Conservation (phyloP, 345 rosid genomes). For the Aegle marmelos region DNA sequence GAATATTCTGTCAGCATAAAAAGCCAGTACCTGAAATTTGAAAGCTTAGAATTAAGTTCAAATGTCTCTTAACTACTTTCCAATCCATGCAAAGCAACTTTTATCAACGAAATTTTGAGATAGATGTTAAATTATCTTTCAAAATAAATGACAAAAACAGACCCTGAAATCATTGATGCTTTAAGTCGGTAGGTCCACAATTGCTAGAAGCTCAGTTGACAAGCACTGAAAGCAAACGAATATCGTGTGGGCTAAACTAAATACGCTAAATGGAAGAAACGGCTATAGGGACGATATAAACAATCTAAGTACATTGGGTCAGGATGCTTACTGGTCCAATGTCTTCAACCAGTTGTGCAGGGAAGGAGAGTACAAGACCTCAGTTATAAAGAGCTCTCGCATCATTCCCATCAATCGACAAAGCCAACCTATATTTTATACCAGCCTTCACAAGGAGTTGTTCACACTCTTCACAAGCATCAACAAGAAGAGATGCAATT, state of each 20-base stretch:
- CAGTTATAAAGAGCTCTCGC: slow-evolving; percentile 65
- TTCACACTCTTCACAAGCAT: slow-evolving; percentile 65
- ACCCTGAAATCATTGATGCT: background rate
- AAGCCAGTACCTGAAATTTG: slow-evolving; percentile 58
- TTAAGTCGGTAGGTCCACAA: background rate
- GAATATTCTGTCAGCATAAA: slow-evolving; percentile 71
- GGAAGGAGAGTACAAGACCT: slow-evolving; percentile 76
- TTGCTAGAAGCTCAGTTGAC: background rate
- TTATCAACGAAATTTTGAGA: background rate
- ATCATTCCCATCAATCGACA: slow-evolving; percentile 64
- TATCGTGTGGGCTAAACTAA: slow-evolving; percentile 2
- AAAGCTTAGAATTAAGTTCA: background rate
- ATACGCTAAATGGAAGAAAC: background rate
- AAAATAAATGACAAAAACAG: background rate
- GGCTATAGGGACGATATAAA: slow-evolving; percentile 2
- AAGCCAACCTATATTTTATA: slow-evolving; percentile 53
- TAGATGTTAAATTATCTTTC: background rate
- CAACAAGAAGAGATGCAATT: slow-evolving; percentile 43
- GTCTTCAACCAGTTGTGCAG: slow-evolving; percentile 71
- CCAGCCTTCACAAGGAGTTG: slow-evolving; percentile 69
- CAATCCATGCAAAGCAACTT: background rate
- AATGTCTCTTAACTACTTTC: background rate
- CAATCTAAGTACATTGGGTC: background rate
- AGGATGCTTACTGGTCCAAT: slow-evolving; percentile 63
- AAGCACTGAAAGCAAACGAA: background rate